Conservation (phyloP, 2,329 filamentous ascomycete species). For the Verticillium albo-atrum region DNA sequence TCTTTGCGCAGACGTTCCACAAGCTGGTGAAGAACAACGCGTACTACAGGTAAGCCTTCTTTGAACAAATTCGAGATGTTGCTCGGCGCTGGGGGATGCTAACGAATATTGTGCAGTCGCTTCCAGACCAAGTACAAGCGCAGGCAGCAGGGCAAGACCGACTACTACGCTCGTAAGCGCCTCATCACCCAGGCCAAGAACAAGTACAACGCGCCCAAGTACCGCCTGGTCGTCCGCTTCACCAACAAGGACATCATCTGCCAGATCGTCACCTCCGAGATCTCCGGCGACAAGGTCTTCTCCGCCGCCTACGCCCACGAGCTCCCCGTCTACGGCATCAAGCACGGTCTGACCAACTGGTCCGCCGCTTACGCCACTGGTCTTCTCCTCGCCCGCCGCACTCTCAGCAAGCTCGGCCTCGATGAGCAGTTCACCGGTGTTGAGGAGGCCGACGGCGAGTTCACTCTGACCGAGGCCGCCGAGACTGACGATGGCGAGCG, state of each 20-base stretch:
- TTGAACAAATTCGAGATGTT: slow-evolving; percentile 3
- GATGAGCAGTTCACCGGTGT: slow-evolving; percentile 93
- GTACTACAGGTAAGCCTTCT: slow-evolving; percentile 84
- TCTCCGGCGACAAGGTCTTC: slow-evolving; percentile 97
- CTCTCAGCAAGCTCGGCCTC: slow-evolving; percentile 93
- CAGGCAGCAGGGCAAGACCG: slow-evolving; percentile 93
- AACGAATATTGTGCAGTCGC: slow-evolving; percentile 54
- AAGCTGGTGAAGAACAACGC: slow-evolving; percentile 97
- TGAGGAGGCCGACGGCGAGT: slow-evolving; percentile 96
- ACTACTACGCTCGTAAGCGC: slow-evolving; percentile 99
- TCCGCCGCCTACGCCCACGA: slow-evolving; percentile 91
- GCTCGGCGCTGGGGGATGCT: slow-evolving; percentile 1
- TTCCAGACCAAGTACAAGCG: slow-evolving; percentile 99
- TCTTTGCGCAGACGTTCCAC: slow-evolving; percentile 68
- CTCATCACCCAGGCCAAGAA: slow-evolving; percentile 99
- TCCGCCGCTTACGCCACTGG: slow-evolving; percentile 94
- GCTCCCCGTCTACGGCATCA: slow-evolving; percentile 94
- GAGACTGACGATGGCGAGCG: slow-evolving; percentile 89
- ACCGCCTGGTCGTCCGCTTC: slow-evolving; percentile 98
- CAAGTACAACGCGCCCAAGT: slow-evolving; percentile 99
- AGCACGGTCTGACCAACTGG: slow-evolving; percentile 99
- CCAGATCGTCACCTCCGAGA: slow-evolving; percentile 95
- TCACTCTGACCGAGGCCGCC: slow-evolving; percentile 87
- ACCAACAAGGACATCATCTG: slow-evolving; percentile 99
- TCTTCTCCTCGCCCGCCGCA: slow-evolving; percentile 93